Percentiles rank a stretch among this genome's conserved stretches.
Evolutionary conservation across 192 early-diverging fungal species (phyloP).

Genomic region (Thoreauomyces humboldtii): DNA sequence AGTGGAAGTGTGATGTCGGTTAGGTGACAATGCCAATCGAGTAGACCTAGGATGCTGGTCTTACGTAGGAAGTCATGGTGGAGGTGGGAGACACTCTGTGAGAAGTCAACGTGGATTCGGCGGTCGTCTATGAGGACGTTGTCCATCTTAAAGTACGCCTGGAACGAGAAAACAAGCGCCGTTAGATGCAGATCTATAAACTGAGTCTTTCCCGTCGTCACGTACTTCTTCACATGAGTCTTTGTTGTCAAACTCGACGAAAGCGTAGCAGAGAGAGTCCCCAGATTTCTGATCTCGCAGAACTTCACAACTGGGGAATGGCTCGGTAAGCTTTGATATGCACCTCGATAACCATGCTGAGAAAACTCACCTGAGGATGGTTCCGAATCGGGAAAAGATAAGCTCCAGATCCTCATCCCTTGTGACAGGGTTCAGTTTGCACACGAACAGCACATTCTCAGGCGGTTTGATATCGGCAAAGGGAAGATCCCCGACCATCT

Average conservation of each 20-base stretch:
- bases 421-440: slow-evolving; percentile 88
- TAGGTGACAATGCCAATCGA: neutral
- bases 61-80: slow-evolving; percentile 75
- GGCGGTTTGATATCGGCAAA: slow-evolving; percentile 96
- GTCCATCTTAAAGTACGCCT: slow-evolving; percentile 95
- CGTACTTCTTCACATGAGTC: slow-evolving; percentile 82
- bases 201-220: too few species aligned
- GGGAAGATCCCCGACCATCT: slow-evolving; percentile 97
- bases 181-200: too few species aligned
- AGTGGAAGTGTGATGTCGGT: neutral
- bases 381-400: slow-evolving; percentile 92
- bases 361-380: slow-evolving; percentile 56
- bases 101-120: slow-evolving; percentile 96
- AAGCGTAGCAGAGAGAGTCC: slow-evolving; percentile 89
- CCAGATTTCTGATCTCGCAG: slow-evolving; percentile 80
- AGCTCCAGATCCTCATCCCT: slow-evolving; percentile 85
- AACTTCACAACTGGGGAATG: slow-evolving; percentile 74
- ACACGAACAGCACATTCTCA: slow-evolving; percentile 95
- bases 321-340: too few species aligned
- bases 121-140: slow-evolving; percentile 95
- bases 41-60: neutral
- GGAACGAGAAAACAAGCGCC: neutral
- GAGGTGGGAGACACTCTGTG: slow-evolving; percentile 86
- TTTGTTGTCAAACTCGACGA: slow-evolving; percentile 91
- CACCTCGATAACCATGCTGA: too few species aligned